These are phyloP conservation scores for Aspergillus egyptiacus DNA, from an alignment of 495 filamentous ascomycete species.

Conservation along the genomic window DNA sequence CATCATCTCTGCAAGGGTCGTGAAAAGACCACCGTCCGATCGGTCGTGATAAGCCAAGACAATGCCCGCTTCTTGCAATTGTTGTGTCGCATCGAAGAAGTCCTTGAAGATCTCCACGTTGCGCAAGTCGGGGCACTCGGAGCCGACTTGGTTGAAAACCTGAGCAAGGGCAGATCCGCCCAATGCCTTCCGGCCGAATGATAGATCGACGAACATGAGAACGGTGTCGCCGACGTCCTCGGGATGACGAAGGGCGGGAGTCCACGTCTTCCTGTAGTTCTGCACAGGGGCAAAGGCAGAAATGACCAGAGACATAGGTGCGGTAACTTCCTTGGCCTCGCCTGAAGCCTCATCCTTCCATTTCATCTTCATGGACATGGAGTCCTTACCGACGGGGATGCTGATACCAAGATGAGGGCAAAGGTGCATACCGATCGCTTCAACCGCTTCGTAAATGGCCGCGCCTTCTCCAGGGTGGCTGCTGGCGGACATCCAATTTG, in stretches of 20 bases:
- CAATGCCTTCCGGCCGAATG: constrained; percentile 66
- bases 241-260: constrained; percentile 71
- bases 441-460: constrained; percentile 87
- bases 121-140: constrained; percentile 78
- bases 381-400: constrained; percentile 96
- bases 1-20: constrained; percentile 94
- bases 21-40: constrained; percentile 90
- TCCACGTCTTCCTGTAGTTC: constrained; percentile 83
- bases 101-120: constrained; percentile 77
- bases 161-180: constrained; percentile 93
- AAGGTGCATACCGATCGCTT: constrained; percentile 87
- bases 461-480: constrained; percentile 92
- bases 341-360: constrained; percentile 74
- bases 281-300: constrained; percentile 82
- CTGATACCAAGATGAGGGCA: constrained; percentile 78
- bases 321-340: constrained; percentile 74
- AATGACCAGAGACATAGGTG: constrained; percentile 83
- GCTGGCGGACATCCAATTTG: constrained; percentile 98
- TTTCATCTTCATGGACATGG: constrained; percentile 96
- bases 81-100: constrained; percentile 83
- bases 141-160: constrained; percentile 80
- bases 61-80: constrained; percentile 78
- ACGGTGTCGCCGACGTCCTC: constrained; percentile 88
- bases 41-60: constrained; percentile 94
- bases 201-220: constrained; percentile 87